Percentiles rank a stretch among this genome's conserved stretches.
Conservation (phyloP, 345 rosid genomes). For the Sisymbrium irio region DNA sequence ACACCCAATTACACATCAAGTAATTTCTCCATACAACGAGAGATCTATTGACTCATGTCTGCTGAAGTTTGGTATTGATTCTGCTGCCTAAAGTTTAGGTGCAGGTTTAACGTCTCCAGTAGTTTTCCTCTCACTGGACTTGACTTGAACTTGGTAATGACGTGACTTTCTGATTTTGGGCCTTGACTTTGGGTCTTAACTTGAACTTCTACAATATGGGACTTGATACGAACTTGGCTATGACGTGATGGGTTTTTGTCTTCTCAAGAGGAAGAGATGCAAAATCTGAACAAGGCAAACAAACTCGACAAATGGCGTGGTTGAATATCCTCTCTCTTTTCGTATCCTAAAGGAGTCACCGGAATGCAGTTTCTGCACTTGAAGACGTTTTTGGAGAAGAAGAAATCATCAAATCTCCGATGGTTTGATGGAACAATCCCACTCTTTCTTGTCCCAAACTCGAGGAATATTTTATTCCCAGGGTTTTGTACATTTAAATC, state of each 20-base stretch:
- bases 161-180: no score
- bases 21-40: no score
- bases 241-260: background rate
- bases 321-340: constrained; percentile 62
- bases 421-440: constrained; percentile 13
- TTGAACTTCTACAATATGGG: no score
- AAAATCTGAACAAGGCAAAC: constrained; percentile 64
- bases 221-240: no score
- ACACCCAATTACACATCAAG: no score
- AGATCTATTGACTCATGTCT: no score
- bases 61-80: no score
- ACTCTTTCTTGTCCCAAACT: constrained; percentile 7
- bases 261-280: constrained; percentile 79
- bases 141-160: no score
- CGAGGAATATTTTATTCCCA: constrained; percentile 23
- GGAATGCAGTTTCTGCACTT: constrained; percentile 80
- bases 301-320: constrained; percentile 61
- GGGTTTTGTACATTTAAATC: constrained; percentile 27
- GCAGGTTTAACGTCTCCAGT: no score
- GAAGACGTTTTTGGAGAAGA: constrained; percentile 84
- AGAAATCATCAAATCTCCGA: constrained; percentile 63
- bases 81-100: no score
- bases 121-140: no score
- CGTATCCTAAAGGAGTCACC: constrained; percentile 74
- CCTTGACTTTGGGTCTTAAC: no score